Evolutionary conservation across 495 filamentous ascomycete species (phyloP).

Genomic region (Sabuloglossum arenarium): DNA sequence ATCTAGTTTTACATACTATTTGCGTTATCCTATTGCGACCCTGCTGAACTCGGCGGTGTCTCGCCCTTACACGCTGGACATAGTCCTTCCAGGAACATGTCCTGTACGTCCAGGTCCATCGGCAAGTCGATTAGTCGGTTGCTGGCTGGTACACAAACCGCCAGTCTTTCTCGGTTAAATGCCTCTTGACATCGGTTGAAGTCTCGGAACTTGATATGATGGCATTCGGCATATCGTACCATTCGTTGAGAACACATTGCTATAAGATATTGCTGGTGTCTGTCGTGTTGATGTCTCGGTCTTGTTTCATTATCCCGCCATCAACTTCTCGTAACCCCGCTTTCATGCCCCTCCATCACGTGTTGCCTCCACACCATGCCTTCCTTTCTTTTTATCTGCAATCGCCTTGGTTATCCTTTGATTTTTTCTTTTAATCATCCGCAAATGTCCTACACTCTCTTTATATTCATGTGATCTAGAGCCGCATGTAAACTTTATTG

Average conservation of each 20-base stretch:
- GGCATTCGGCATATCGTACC: not conserved
- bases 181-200: not conserved
- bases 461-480: no score
- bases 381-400: no score
- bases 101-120: not conserved
- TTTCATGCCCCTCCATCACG: no score
- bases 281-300: no score
- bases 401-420: no score
- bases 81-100: not conserved
- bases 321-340: not conserved
- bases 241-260: not conserved
- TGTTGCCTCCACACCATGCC: no score
- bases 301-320: not conserved
- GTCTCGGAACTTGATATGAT: not conserved
- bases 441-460: no score
- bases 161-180: not conserved
- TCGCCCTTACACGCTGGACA: not conserved
- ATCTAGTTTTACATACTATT: no score
- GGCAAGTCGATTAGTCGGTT: not conserved
- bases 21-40: not conserved
- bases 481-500: no score
- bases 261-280: no score
- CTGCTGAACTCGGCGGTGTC: not conserved
- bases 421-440: no score
- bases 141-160: not conserved